A percentile compares a stretch with the other conserved stretches of the same genome.
Evolutionary conservation across 2,329 filamentous ascomycete species (phyloP).

Genomic region (Fusarium pininemorale): DNA sequence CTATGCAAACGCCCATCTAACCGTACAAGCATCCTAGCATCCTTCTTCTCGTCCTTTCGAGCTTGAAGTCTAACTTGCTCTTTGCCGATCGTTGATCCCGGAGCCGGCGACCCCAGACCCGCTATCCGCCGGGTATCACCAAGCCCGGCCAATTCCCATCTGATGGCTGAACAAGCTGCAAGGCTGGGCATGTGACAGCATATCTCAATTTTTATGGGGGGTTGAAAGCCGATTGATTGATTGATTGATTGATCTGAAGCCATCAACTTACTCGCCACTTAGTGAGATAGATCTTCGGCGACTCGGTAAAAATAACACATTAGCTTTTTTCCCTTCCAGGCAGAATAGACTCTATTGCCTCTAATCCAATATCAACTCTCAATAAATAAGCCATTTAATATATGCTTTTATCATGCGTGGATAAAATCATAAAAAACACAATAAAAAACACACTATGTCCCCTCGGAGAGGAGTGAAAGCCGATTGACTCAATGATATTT

Average conservation of each 20-base stretch:
- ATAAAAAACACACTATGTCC: no score
- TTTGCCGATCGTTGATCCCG: slow-evolving; percentile 12
- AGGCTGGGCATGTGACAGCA: slow-evolving; percentile 2
- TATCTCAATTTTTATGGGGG: not conserved
- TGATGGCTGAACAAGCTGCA: not conserved
- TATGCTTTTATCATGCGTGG: no score
- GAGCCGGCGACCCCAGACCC: slow-evolving; percentile 23
- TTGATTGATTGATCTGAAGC: no score
- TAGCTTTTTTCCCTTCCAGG: no score
- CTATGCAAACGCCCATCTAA: not conserved
- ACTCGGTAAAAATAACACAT: no score
- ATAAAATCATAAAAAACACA: no score
- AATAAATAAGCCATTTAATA: no score
- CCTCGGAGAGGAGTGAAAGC: not conserved
- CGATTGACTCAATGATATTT: not conserved
- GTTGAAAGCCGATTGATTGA: not conserved
- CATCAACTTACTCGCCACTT: no score
- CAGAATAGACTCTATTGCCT: no score
- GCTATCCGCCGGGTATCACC: slow-evolving; percentile 13
- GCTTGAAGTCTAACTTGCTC: not conserved
- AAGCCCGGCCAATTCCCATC: slow-evolving; percentile 25
- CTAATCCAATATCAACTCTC: no score
- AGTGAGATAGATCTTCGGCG: no score
- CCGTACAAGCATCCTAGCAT: not conserved
- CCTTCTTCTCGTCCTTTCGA: not conserved